Percentiles rank a stretch among this genome's conserved stretches.
Conservation (phyloP, 2,329 filamentous ascomycete species). For the Hirsutella minnesotensis region DNA sequence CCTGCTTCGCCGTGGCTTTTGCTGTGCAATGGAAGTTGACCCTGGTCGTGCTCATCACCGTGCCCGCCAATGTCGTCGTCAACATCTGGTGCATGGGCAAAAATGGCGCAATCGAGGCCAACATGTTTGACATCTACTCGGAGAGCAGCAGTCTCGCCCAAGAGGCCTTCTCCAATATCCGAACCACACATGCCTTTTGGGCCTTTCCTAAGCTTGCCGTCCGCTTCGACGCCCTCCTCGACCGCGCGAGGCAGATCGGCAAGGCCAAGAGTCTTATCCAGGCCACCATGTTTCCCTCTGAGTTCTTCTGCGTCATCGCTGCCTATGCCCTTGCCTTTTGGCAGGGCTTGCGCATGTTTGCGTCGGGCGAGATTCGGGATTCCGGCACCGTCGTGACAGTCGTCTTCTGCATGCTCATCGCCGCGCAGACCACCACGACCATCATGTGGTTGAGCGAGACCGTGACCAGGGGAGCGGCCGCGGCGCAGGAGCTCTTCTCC, state of each 20-base stretch:
- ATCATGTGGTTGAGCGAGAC: conserved; percentile 34
- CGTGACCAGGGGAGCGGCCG: conserved; percentile 32
- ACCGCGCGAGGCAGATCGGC: conserved; percentile 25
- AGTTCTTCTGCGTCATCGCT: conserved; percentile 35
- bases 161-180: conserved; percentile 34
- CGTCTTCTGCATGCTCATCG: conserved; percentile 34
- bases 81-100: conserved; percentile 24
- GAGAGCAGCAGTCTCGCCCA: conserved; percentile 33
- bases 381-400: conserved; percentile 36
- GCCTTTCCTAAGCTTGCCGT: conserved; percentile 29
- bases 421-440: conserved; percentile 30
- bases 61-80: conserved; percentile 30
- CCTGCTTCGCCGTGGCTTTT: conserved; percentile 28
- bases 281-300: conserved; percentile 28
- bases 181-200: conserved; percentile 39
- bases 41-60: conserved; percentile 28
- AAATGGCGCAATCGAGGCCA: conserved; percentile 29
- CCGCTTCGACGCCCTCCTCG: conserved; percentile 29
- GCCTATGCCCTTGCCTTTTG: conserved; percentile 39
- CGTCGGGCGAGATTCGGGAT: conserved; percentile 29
- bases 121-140: conserved; percentile 30
- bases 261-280: conserved; percentile 31
- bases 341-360: conserved; percentile 36
- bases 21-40: conserved; percentile 28
- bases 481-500: conserved; percentile 33